Evolutionary conservation across 805 yeast genomes (phyloP).

Genomic region (Candida caryicola): DNA sequence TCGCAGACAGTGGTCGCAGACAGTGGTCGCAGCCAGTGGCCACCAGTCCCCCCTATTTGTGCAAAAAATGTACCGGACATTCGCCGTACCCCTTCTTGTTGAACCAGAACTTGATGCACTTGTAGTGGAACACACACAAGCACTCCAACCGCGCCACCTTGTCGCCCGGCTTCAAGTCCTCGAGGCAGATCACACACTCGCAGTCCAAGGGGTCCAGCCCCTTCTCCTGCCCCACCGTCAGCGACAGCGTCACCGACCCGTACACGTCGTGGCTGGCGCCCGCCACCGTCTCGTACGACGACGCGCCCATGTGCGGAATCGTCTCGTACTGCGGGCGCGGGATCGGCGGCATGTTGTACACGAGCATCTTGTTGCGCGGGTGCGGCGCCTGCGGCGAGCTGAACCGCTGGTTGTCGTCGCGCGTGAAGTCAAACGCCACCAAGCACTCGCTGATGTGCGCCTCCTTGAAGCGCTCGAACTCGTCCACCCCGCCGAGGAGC

Average conservation of each 20-base stretch:
- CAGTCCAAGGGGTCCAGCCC: slow-evolving; percentile 40
- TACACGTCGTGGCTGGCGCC: slow-evolving; percentile 7
- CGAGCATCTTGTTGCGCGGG: slow-evolving; percentile 77
- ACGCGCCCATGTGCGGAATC: slow-evolving; percentile 18
- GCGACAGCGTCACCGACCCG: slow-evolving; percentile 21
- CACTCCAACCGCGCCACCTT: slow-evolving; percentile 92
- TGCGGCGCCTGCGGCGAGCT: slow-evolving; percentile 24
- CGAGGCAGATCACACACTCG: slow-evolving; percentile 94
- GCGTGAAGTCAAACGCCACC: slow-evolving; percentile 61
- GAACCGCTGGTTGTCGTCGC: slow-evolving; percentile 48
- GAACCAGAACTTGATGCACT: slow-evolving; percentile 91
- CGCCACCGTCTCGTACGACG: slow-evolving; percentile 16
- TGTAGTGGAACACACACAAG: slow-evolving; percentile 88
- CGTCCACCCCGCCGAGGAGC: slow-evolving; percentile 15
- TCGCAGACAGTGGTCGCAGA: too few species aligned
- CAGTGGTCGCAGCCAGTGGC: too few species aligned
- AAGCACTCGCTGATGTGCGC: slow-evolving; percentile 73
- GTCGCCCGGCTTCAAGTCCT: slow-evolving; percentile 80
- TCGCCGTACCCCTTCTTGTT: slow-evolving; percentile 78
- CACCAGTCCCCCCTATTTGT: too few species aligned
- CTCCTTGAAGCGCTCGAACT: slow-evolving; percentile 47
- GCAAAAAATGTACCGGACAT: slow-evolving; percentile 74
- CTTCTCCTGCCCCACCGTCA: slow-evolving; percentile 16
- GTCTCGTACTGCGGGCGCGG: slow-evolving; percentile 38
- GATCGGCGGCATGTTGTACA: slow-evolving; percentile 57